phyloP scores from a whole-genome alignment of 2,329 filamentous ascomycete species.

The Colletotrichum sp. region DNA sequence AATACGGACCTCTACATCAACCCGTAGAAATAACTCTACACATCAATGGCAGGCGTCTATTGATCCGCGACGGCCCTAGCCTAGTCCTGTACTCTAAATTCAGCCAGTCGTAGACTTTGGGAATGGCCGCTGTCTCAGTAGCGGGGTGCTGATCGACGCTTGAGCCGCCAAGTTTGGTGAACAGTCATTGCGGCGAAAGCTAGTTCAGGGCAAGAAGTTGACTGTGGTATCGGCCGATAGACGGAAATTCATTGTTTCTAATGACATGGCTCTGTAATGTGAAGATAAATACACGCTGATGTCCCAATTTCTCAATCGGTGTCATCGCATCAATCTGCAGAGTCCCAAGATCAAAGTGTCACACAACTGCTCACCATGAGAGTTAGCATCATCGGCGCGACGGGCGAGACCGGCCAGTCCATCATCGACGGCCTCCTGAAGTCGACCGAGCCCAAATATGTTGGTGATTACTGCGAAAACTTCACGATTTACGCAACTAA shows the following conservation, averaged over 20 bases:
- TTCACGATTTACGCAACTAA: not conserved
- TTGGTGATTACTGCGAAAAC: not conserved
- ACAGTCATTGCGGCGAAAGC: not conserved
- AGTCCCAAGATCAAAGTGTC: not conserved
- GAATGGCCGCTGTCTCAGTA: not conserved
- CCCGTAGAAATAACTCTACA: not conserved
- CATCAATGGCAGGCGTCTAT: not conserved
- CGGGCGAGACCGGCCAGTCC: not conserved
- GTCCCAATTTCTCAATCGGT: not conserved
- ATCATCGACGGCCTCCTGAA: not conserved
- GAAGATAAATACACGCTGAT: not conserved
- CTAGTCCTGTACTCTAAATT: not conserved
- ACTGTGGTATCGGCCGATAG: not conserved
- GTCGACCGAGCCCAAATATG: not conserved
- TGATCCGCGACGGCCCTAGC: not conserved
- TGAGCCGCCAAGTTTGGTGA: not conserved
- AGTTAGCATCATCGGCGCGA: not conserved
- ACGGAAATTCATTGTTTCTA: not conserved
- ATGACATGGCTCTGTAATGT: not conserved
- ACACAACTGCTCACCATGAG: not conserved
- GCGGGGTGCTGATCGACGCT: not conserved
- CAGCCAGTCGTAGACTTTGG: not conserved
- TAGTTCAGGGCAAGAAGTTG: not conserved
- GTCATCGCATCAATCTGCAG: not conserved
- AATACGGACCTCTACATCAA: not conserved